These are phyloP conservation scores for Fagopyrum homotropicum DNA, from an alignment of 148 eudicot genomes.

Conservation along the genomic window DNA sequence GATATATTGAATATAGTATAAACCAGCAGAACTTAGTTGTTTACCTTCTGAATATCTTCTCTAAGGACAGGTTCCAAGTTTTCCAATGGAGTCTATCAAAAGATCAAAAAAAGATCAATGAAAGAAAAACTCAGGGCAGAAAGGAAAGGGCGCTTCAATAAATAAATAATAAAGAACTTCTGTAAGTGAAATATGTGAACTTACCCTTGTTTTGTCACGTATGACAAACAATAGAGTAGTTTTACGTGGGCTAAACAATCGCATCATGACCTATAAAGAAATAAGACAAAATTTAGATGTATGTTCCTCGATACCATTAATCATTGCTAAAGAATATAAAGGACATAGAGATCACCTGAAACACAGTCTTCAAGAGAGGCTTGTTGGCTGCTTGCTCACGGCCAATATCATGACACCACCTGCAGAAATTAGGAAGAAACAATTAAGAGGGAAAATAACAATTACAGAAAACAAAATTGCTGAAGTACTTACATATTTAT, in stretches of 20 bases:
- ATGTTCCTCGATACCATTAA: neutral
- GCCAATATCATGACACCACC: constrained; percentile 57
- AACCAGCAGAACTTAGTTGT: neutral
- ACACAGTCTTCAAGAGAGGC: constrained; percentile 42
- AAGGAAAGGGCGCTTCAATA: neutral
- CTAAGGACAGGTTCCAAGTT: constrained; percentile 33
- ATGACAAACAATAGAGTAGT: constrained; percentile 43
- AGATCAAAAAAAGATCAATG: constrained; percentile 12
- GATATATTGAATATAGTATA: neutral
- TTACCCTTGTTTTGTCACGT: constrained; percentile 47
- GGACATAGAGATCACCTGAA: constrained; percentile 29
- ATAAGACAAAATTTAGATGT: neutral
- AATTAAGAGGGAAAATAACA: neutral
- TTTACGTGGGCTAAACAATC: constrained; percentile 42
- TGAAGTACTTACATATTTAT: constrained; percentile 70
- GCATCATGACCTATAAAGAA: constrained; percentile 33
- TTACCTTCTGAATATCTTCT: constrained; percentile 42
- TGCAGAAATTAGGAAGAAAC: neutral
- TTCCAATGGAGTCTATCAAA: constrained; percentile 31
- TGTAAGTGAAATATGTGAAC: constrained; percentile 5
- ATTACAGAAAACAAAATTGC: neutral
- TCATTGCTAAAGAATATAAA: neutral
- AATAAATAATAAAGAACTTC: neutral
- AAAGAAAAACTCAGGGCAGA: constrained; percentile 8
- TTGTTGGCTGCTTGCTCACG: constrained; percentile 51